Evolutionary conservation across 306 rosid species (phyloP).

Genomic region (Sesbania bispinosa): DNA sequence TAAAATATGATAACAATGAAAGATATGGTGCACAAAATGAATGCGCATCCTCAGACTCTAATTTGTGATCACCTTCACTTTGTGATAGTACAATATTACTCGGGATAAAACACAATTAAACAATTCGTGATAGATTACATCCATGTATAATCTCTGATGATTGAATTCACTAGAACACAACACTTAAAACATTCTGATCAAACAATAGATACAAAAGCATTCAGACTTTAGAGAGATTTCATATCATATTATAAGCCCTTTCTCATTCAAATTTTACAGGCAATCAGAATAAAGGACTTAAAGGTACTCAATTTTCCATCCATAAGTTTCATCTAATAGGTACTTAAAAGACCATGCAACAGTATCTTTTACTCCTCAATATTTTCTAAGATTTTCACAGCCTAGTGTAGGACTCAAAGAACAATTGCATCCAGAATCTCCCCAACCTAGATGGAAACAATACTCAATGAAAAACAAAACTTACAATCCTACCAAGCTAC

Average conservation of each 20-base stretch:
- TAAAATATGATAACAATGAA: conserved; percentile 7
- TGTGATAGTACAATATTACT: neutral
- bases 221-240: neutral
- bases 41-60: neutral
- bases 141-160: neutral
- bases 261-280: neutral
- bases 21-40: conserved; percentile 6
- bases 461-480: neutral
- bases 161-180: neutral
- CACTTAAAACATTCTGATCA: neutral
- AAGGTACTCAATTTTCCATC: neutral
- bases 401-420: neutral
- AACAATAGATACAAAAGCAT: neutral
- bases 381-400: neutral
- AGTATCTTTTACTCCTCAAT: neutral
- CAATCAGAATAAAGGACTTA: neutral
- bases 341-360: neutral
- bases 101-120: neutral
- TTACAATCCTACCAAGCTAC: neutral
- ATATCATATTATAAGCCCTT: neutral
- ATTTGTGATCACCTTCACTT: neutral
- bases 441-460: conserved; percentile 1
- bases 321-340: neutral
- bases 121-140: neutral
- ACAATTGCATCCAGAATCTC: conserved; percentile 1